phyloP scores from a whole-genome alignment of 2,329 filamentous ascomycete species.

The Trichoderma cornu-damae region DNA sequence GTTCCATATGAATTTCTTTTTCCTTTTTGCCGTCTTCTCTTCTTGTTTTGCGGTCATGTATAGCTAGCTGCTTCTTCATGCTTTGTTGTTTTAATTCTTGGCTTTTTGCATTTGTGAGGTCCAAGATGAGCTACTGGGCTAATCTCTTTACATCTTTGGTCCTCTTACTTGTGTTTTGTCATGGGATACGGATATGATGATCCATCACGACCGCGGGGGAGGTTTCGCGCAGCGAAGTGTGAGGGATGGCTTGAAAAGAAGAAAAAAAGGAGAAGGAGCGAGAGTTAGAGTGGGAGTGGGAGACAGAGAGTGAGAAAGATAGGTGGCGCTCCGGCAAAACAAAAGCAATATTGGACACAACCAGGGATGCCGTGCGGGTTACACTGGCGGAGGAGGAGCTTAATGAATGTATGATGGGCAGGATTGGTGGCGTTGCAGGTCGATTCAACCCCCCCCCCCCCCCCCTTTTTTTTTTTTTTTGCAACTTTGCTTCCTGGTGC shows the following conservation, averaged over 20 bases:
- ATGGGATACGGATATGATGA: neutral
- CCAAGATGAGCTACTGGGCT: neutral
- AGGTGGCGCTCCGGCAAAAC: slow-evolving; percentile 5
- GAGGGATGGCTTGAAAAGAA: neutral
- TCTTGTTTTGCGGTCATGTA: neutral
- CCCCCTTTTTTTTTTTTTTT: no score
- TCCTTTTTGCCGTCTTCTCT: neutral
- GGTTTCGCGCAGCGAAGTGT: neutral
- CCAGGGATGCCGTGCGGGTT: slow-evolving; percentile 8
- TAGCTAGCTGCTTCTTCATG: neutral
- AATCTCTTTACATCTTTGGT: neutral
- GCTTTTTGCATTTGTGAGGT: neutral
- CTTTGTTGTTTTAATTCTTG: neutral
- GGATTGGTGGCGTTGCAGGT: slow-evolving; percentile 8
- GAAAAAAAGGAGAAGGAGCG: neutral
- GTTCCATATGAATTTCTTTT: neutral
- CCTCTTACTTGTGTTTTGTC: neutral
- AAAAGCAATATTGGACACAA: slow-evolving; percentile 9
- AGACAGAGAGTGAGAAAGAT: no score
- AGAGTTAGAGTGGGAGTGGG: neutral
- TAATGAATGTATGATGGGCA: slow-evolving; percentile 18
- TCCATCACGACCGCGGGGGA: neutral
- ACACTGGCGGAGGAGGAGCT: slow-evolving; percentile 6
- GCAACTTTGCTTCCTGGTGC: neutral
- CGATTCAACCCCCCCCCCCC: no score